A percentile compares a stretch with the other conserved stretches of the same genome.
Evolutionary conservation across 2,329 filamentous ascomycete genomes (phyloP).

Genomic region (Colletotrichum musicola): DNA sequence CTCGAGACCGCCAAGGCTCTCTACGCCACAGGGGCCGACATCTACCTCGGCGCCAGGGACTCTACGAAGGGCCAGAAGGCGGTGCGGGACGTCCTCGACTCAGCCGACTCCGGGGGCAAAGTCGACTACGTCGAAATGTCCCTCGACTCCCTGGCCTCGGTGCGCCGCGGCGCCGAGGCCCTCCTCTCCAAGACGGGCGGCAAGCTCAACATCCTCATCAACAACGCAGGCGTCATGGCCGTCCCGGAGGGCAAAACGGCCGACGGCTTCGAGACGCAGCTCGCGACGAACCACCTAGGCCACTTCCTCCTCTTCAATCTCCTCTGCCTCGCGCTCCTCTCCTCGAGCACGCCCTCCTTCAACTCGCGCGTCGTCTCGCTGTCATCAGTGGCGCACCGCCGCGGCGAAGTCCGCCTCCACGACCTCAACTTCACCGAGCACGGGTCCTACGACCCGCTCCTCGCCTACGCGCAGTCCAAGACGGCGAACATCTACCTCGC

Average conservation of each 20-base stretch:
- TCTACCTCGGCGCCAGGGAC: constrained; percentile 52
- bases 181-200: constrained; percentile 46
- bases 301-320: constrained; percentile 68
- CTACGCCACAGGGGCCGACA: constrained; percentile 49
- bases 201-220: constrained; percentile 49
- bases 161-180: constrained; percentile 45
- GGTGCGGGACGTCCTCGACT: constrained; percentile 39
- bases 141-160: constrained; percentile 36
- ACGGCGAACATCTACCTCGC: constrained; percentile 63
- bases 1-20: constrained; percentile 54
- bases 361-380: constrained; percentile 61
- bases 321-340: constrained; percentile 58
- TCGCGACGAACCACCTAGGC: constrained; percentile 65
- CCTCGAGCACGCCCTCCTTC: constrained; percentile 51
- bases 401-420: constrained; percentile 45
- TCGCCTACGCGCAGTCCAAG: constrained; percentile 62
- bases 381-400: constrained; percentile 56
- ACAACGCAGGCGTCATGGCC: constrained; percentile 50
- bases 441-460: constrained; percentile 49
- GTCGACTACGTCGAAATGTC: constrained; percentile 10
- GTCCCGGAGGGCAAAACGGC: constrained; percentile 22
- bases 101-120: background rate
- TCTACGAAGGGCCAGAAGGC: constrained; percentile 48
- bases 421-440: constrained; percentile 41
- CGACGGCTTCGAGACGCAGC: constrained; percentile 52